Conservation (phyloP, 2,329 filamentous ascomycete genomes). For the Ophiostoma sp. region DNA sequence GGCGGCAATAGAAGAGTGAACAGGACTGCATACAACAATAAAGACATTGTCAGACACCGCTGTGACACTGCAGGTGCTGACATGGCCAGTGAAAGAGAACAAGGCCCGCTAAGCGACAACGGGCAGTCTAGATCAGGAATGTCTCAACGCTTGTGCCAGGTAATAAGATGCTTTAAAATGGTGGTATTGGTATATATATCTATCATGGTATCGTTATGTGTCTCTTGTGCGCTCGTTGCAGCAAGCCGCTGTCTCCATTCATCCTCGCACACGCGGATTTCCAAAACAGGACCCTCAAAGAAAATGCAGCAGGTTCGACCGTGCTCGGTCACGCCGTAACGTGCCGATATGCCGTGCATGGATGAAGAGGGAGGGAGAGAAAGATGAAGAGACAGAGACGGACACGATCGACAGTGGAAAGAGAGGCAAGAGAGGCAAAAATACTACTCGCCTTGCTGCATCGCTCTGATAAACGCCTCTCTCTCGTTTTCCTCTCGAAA, state of each 20-base stretch:
- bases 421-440: neutral
- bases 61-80: neutral
- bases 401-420: neutral
- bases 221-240: neutral
- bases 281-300: neutral
- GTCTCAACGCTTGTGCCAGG: neutral
- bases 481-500: neutral
- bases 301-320: neutral
- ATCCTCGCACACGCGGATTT: neutral
- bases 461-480: neutral
- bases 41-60: neutral
- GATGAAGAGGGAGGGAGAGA: neutral
- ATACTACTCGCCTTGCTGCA: neutral
- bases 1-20: neutral
- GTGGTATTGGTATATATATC: neutral
- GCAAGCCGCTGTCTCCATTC: neutral
- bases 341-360: conserved; percentile 10
- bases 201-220: neutral
- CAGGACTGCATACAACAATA: neutral
- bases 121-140: neutral
- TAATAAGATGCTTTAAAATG: neutral
- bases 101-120: conserved; percentile 11
- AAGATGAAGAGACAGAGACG: neutral
- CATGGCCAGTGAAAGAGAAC: conserved; percentile 14
- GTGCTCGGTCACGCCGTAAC: conserved; percentile 14